Conservation (phyloP, 352 stramenopile species). For the Globisporangium okanoganense region DNA sequence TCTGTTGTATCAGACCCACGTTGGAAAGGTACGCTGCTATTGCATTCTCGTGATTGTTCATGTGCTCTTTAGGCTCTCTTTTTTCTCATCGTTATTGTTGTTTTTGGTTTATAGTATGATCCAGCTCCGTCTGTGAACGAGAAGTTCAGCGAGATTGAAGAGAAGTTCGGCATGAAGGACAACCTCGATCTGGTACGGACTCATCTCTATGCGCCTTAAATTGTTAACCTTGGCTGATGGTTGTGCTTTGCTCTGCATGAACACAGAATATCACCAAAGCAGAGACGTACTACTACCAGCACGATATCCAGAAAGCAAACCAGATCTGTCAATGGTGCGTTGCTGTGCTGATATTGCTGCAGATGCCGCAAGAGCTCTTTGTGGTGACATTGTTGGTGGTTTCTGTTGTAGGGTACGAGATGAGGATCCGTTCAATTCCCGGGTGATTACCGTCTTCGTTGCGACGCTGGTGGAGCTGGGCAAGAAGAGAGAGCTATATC, state of each 20-base stretch:
- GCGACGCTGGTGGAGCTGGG: conserved; percentile 89
- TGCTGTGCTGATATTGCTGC: neutral
- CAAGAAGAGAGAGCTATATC: conserved; percentile 94
- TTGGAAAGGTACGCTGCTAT: conserved; percentile 45
- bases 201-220: neutral
- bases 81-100: neutral
- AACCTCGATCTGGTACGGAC: conserved; percentile 68
- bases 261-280: conserved; percentile 67
- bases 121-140: conserved; percentile 38
- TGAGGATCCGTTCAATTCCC: conserved; percentile 76
- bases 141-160: conserved; percentile 62
- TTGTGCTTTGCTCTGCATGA: neutral
- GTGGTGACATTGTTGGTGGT: neutral
- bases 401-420: conserved; percentile 49
- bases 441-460: conserved; percentile 82
- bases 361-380: neutral
- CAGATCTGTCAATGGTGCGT: conserved; percentile 72
- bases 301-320: conserved; percentile 76
- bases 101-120: conserved; percentile 48
- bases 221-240: neutral
- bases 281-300: conserved; percentile 83
- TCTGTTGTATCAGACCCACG: conserved; percentile 58
- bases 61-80: neutral
- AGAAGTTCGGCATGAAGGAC: conserved; percentile 40
- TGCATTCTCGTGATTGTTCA: neutral